These are phyloP conservation scores for Psophocarpus tetragonolobus DNA, from an alignment of 306 rosid species.

Conservation along the genomic window DNA sequence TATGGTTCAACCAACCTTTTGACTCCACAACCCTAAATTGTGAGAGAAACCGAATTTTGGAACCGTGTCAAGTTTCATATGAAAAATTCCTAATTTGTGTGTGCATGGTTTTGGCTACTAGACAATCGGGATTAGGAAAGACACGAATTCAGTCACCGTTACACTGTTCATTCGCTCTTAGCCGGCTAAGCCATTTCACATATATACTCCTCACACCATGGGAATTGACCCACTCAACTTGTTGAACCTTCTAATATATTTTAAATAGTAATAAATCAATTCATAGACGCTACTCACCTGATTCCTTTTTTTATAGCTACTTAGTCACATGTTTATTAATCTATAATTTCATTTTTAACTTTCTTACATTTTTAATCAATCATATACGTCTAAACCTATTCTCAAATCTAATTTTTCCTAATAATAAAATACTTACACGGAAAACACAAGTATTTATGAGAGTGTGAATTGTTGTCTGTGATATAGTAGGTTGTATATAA, in stretches of 20 bases:
- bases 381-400: no score
- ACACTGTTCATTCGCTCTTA: no score
- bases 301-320: background rate
- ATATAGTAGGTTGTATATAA: no score
- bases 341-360: background rate
- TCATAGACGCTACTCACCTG: background rate
- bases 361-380: background rate
- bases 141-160: background rate
- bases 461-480: no score
- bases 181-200: background rate
- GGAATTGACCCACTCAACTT: background rate
- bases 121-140: background rate
- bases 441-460: no score
- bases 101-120: background rate
- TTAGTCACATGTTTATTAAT: background rate
- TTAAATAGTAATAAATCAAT: background rate
- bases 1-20: conserved; percentile 30
- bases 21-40: background rate
- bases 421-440: no score
- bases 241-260: conserved; percentile 9
- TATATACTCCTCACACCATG: background rate
- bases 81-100: background rate
- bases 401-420: no score
- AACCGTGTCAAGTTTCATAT: background rate
- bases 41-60: no score